Percentiles rank a stretch among this genome's conserved stretches.
phyloP scores from a whole-genome alignment of 805 yeast genomes.

The Candida andamanensis region DNA sequence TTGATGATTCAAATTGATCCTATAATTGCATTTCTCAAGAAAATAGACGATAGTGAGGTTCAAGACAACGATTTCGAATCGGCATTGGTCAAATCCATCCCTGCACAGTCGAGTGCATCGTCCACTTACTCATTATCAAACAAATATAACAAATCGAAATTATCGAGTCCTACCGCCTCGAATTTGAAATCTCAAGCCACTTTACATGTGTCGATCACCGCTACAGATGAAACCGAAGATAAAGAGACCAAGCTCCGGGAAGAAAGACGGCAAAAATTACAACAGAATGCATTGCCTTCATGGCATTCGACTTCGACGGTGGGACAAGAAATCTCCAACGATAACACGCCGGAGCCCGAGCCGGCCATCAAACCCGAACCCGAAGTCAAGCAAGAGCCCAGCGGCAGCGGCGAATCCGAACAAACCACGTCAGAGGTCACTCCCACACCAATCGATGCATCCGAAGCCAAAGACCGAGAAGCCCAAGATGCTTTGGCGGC shows the following conservation, averaged over 20 bases:
- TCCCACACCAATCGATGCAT: conserved; percentile 16
- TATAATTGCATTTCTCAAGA: conserved; percentile 71
- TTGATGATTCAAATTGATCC: conserved; percentile 90
- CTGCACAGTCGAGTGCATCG: conserved; percentile 66
- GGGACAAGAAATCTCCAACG: conserved; percentile 47
- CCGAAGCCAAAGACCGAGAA: conserved; percentile 53
- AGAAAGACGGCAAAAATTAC: conserved; percentile 63
- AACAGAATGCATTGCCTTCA: conserved; percentile 92
- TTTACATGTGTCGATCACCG: conserved; percentile 83
- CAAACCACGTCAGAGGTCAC: conserved; percentile 3
- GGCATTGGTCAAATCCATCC: conserved; percentile 75
- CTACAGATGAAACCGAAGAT: conserved; percentile 72
- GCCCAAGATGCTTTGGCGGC: conserved; percentile 63
- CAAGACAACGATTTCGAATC: conserved; percentile 38
- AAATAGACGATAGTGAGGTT: conserved; percentile 36
- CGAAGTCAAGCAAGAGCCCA: conserved; percentile 5
- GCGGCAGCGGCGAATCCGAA: conserved; percentile 2
- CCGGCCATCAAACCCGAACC: conserved; percentile 16
- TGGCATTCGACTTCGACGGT: conserved; percentile 95
- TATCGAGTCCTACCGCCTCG: conserved; percentile 25
- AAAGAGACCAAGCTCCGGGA: conserved; percentile 62
- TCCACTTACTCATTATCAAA: conserved; percentile 66
- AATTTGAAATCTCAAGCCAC: conserved; percentile 68
- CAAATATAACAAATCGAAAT: conserved; percentile 25
- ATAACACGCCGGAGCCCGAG: conserved; percentile 8